These are phyloP conservation scores for Exophiala alcalophila DNA, from an alignment of 2,329 filamentous ascomycete genomes.

Conservation along the genomic window DNA sequence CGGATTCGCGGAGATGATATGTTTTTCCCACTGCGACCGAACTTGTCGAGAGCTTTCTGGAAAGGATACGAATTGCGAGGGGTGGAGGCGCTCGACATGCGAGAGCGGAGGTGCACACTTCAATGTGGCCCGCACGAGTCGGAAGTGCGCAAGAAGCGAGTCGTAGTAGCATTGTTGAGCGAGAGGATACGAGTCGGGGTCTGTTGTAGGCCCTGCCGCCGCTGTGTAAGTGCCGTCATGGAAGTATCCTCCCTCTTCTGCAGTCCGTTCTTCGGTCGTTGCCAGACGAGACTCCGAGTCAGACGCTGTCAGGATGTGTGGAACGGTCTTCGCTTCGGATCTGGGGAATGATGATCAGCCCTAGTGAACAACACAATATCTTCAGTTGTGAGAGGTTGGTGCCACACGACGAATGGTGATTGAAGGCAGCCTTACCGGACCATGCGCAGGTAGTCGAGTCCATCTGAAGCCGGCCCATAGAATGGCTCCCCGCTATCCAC, in stretches of 20 bases:
- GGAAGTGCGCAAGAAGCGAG: conserved; percentile 64
- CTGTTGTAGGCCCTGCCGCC: conserved; percentile 46
- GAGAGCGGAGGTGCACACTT: conserved; percentile 53
- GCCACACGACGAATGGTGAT: too few relatives aligned
- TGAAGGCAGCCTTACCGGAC: conserved; percentile 58
- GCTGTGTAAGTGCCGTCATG: conserved; percentile 77
- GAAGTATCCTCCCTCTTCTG: conserved; percentile 56
- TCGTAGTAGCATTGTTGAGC: conserved; percentile 66
- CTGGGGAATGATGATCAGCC: conserved; percentile 46
- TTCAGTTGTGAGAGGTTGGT: too few relatives aligned
- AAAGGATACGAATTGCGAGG: conserved; percentile 53
- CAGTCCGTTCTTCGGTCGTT: conserved; percentile 1
- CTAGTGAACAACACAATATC: too few relatives aligned
- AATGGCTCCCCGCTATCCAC: conserved; percentile 55
- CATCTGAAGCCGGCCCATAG: conserved; percentile 66
- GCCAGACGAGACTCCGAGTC: conserved; percentile 32
- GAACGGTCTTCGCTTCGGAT: conserved; percentile 71
- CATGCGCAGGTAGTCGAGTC: conserved; percentile 66
- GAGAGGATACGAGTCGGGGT: conserved; percentile 44
- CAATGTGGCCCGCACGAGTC: conserved; percentile 61
- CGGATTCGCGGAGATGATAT: conserved; percentile 44
- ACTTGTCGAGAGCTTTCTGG: conserved; percentile 53
- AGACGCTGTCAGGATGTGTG: conserved; percentile 66
- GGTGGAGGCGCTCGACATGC: conserved; percentile 54
- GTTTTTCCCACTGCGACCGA: conserved; percentile 54